Evolutionary conservation across 352 stramenopile species (phyloP).

Genomic region (Pythium folliculosum): DNA sequence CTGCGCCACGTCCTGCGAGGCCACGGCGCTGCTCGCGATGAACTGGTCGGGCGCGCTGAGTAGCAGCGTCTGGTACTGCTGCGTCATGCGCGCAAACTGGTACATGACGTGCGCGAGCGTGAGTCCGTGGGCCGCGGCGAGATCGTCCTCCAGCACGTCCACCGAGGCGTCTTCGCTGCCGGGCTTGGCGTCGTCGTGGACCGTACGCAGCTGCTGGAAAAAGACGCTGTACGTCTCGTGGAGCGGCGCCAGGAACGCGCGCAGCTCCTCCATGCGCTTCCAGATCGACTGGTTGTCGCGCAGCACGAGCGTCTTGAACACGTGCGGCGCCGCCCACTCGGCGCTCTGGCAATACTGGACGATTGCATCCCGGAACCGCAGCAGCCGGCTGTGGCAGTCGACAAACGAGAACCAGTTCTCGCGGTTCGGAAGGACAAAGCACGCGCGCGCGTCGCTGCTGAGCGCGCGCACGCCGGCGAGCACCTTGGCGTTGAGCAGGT

Average conservation of each 20-base stretch:
- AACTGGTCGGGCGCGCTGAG: slow-evolving; percentile 21
- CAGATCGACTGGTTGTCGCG: slow-evolving; percentile 34
- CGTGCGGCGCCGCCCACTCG: slow-evolving; percentile 34
- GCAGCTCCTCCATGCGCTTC: slow-evolving; percentile 17
- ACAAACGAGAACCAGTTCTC: slow-evolving; percentile 73
- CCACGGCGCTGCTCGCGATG: slow-evolving; percentile 16
- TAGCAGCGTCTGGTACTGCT: slow-evolving; percentile 56
- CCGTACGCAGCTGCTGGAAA: slow-evolving; percentile 36
- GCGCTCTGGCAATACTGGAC: slow-evolving; percentile 44
- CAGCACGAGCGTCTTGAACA: slow-evolving; percentile 61
- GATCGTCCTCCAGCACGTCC: slow-evolving; percentile 37
- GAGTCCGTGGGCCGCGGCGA: slow-evolving; percentile 40
- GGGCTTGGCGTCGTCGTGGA: slow-evolving; percentile 18
- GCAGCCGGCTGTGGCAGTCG: slow-evolving; percentile 42
- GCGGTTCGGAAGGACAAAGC: slow-evolving; percentile 54
- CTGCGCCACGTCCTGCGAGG: slow-evolving; percentile 35
- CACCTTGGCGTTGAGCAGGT: slow-evolving; percentile 57
- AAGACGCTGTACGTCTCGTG: slow-evolving; percentile 65
- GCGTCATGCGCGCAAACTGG: slow-evolving; percentile 70
- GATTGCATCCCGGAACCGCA: slow-evolving; percentile 61
- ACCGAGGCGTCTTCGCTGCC: slow-evolving; percentile 8
- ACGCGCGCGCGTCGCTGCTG: slow-evolving; percentile 41
- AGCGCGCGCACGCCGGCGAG: slow-evolving; percentile 39
- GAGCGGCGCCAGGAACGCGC: slow-evolving; percentile 48
- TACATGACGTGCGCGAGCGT: slow-evolving; percentile 81